A percentile compares a stretch with the other conserved stretches of the same genome.
phyloP scores from a whole-genome alignment of 208 protist species.

The Leptomonas pyrrhocoris region DNA sequence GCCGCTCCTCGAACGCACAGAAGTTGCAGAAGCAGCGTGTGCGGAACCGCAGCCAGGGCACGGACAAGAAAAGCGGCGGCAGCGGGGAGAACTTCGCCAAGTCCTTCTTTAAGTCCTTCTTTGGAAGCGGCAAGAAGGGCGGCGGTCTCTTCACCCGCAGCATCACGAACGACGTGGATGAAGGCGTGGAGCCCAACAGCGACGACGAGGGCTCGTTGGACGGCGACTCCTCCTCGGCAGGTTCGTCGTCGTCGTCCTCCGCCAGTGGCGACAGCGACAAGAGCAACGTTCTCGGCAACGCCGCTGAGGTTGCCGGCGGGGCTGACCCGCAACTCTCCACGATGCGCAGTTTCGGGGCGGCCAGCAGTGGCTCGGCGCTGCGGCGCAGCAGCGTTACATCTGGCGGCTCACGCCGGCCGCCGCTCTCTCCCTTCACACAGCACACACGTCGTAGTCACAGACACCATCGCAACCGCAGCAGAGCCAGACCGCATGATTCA shows the following conservation, averaged over 20 bases:
- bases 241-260: not conserved
- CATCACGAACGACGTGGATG: constrained; percentile 10
- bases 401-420: not conserved
- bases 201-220: constrained; percentile 13
- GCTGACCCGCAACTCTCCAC: too few species aligned
- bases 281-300: not conserved
- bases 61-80: constrained; percentile 4
- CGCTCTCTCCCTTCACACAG: too few species aligned
- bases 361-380: constrained; percentile 4
- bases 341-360: constrained; percentile 12
- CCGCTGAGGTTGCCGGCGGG: too few species aligned
- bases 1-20: not conserved
- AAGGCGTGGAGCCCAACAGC: not conserved
- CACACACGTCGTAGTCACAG: not conserved
- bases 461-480: constrained; percentile 8
- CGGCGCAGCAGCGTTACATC: constrained; percentile 1
- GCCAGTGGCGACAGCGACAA: constrained; percentile 4
- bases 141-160: constrained; percentile 10
- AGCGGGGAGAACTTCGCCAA: constrained; percentile 48
- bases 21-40: not conserved
- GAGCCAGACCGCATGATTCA: constrained; percentile 2
- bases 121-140: constrained; percentile 26
- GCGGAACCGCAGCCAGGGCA: not conserved
- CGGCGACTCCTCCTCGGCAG: not conserved
- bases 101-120: constrained; percentile 63